phyloP scores from a whole-genome alignment of 2,329 filamentous ascomycete species.

The Aspergillus sp. region DNA sequence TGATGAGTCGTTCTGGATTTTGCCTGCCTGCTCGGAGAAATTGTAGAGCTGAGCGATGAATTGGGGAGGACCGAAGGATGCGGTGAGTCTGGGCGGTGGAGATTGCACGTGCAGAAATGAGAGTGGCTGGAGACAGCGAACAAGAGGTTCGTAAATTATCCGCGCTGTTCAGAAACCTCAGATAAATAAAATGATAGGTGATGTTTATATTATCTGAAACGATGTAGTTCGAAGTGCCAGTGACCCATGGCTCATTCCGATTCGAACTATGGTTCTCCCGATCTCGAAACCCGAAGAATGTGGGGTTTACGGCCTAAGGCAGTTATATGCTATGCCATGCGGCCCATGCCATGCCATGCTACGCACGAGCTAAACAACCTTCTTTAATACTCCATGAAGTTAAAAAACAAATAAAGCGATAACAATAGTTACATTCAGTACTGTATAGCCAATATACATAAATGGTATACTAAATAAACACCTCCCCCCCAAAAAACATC shows the following conservation, averaged over 20 bases:
- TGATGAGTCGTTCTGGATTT: neutral
- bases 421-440: neutral
- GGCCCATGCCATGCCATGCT: neutral
- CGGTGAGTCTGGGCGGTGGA: constrained; percentile 17
- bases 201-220: neutral
- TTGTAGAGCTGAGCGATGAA: neutral
- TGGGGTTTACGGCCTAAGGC: neutral
- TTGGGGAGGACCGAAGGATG: constrained; percentile 1
- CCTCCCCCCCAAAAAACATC: neutral
- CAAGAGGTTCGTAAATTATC: neutral
- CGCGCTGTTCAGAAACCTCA: neutral
- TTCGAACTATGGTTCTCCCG: constrained; percentile 1
- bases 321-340: neutral
- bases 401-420: neutral
- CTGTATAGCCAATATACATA: neutral
- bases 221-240: neutral
- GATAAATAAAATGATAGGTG: neutral
- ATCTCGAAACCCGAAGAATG: constrained; percentile 7
- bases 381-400: neutral
- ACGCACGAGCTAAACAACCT: neutral
- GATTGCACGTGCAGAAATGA: constrained; percentile 13
- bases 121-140: constrained; percentile 7
- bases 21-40: neutral
- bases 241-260: constrained; percentile 2
- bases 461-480: neutral